Percentiles rank a stretch among this genome's conserved stretches.
Conservation (phyloP, 129 eudicot genomes). For the Saussurea involucrata region DNA sequence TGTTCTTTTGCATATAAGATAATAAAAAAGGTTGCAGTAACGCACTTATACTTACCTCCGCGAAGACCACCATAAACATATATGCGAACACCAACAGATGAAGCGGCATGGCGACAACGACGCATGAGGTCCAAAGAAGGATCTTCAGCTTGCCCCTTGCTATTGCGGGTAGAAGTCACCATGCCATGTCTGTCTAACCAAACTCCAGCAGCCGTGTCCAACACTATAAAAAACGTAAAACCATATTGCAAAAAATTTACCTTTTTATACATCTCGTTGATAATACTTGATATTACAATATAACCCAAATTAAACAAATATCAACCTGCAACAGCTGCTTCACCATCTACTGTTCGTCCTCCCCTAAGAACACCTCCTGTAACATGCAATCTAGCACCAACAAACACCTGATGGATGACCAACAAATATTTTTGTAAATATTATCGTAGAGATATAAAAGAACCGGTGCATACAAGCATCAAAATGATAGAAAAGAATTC, state of each 20-base stretch:
- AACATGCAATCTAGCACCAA: slow-evolving; percentile 97
- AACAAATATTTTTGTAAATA: slow-evolving; percentile 2
- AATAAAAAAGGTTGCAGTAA: background rate
- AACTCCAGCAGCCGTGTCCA: slow-evolving; percentile 99
- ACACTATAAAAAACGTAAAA: slow-evolving; percentile 42
- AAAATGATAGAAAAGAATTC: background rate
- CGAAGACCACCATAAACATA: slow-evolving; percentile 85
- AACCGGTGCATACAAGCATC: background rate
- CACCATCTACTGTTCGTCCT: slow-evolving; percentile 88
- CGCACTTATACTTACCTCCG: slow-evolving; percentile 56
- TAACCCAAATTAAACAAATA: background rate
- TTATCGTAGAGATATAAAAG: background rate
- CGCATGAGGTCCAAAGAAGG: slow-evolving; percentile 85
- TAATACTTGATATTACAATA: background rate
- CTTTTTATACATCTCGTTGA: slow-evolving; percentile 8
- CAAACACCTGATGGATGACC: slow-evolving; percentile 70
- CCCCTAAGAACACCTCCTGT: slow-evolving; percentile 94
- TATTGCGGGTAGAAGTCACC: slow-evolving; percentile 63
- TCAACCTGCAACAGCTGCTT: slow-evolving; percentile 80
- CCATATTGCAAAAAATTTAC: background rate
- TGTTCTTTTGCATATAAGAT: background rate
- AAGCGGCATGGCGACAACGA: slow-evolving; percentile 97
- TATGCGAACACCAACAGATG: slow-evolving; percentile 74
- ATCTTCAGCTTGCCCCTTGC: slow-evolving; percentile 67
- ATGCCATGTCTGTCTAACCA: slow-evolving; percentile 95